phyloP scores from a whole-genome alignment of 2,329 filamentous ascomycete species.

The Aspergillus carbonarius region DNA sequence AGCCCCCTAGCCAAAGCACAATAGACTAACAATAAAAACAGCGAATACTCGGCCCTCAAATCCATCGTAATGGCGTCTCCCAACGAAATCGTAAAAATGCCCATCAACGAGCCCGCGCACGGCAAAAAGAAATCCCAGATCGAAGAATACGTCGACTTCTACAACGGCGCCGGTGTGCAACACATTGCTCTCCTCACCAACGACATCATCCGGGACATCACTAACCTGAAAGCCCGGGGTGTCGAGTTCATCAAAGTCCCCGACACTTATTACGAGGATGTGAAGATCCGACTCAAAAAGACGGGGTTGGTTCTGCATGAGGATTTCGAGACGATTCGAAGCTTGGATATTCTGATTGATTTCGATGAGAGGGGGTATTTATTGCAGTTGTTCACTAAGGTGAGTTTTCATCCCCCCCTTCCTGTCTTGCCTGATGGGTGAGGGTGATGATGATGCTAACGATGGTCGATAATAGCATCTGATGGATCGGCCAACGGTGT shows the following conservation, averaged over 20 bases:
- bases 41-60: conserved; percentile 82
- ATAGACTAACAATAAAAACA: conserved; percentile 12
- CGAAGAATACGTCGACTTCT: conserved; percentile 89
- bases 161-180: conserved; percentile 85
- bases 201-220: conserved; percentile 76
- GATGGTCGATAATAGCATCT: conserved; percentile 56
- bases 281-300: conserved; percentile 70
- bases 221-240: conserved; percentile 76
- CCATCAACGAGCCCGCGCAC: conserved; percentile 90
- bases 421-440: background rate
- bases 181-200: conserved; percentile 84
- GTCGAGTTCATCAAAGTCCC: conserved; percentile 93
- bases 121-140: conserved; percentile 94
- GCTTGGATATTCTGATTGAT: conserved; percentile 85
- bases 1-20: too few species aligned
- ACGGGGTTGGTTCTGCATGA: conserved; percentile 64
- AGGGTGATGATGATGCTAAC: background rate
- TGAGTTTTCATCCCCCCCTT: conserved; percentile 24
- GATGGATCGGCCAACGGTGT: conserved; percentile 92
- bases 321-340: conserved; percentile 74
- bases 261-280: conserved; percentile 76
- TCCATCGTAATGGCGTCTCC: conserved; percentile 86
- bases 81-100: conserved; percentile 91
- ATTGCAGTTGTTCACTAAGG: conserved; percentile 70
- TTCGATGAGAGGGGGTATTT: conserved; percentile 92